A percentile compares a stretch with the other conserved stretches of the same genome.
phyloP scores from a whole-genome alignment of 1,284 basidiomycete genomes.

The Hemileia vastatrix region DNA sequence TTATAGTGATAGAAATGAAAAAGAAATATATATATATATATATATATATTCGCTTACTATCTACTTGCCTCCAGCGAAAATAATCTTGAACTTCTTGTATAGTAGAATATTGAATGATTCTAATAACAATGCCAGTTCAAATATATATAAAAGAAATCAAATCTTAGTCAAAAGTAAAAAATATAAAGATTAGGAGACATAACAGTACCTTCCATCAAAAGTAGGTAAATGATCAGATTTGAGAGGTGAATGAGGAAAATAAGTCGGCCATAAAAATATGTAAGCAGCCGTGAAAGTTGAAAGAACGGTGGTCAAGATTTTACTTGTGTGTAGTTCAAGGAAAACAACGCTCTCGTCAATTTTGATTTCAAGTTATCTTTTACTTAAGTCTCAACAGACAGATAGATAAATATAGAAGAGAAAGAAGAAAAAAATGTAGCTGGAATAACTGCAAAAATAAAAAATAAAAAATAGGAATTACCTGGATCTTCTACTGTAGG shows the following conservation, averaged over 20 bases:
- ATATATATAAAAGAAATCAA: neutral
- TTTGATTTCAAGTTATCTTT: too few species aligned
- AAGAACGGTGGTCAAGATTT: constrained; percentile 77
- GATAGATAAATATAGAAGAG: too few species aligned
- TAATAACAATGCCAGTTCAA: constrained; percentile 15
- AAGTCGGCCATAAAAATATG: constrained; percentile 71
- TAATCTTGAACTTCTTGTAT: constrained; percentile 72
- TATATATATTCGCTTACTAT: constrained; percentile 70
- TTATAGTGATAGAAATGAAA: too few species aligned
- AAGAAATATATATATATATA: too few species aligned
- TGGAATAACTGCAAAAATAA: too few species aligned
- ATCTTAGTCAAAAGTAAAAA: too few species aligned
- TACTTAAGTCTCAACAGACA: too few species aligned
- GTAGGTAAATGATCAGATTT: constrained; percentile 62
- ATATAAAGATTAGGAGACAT: too few species aligned
- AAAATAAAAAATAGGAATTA: neutral
- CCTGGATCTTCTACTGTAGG: constrained; percentile 14
- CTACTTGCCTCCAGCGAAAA: constrained; percentile 88
- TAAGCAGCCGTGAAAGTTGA: constrained; percentile 90
- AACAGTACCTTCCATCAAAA: constrained; percentile 72
- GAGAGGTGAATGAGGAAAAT: constrained; percentile 63
- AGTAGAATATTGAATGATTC: constrained; percentile 74
- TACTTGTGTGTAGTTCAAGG: constrained; percentile 48
- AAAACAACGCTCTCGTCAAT: constrained; percentile 58
- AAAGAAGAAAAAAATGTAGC: too few species aligned